These are phyloP conservation scores for Polymyxa betae DNA, from an alignment of 208 protist genomes.

Conservation along the genomic window DNA sequence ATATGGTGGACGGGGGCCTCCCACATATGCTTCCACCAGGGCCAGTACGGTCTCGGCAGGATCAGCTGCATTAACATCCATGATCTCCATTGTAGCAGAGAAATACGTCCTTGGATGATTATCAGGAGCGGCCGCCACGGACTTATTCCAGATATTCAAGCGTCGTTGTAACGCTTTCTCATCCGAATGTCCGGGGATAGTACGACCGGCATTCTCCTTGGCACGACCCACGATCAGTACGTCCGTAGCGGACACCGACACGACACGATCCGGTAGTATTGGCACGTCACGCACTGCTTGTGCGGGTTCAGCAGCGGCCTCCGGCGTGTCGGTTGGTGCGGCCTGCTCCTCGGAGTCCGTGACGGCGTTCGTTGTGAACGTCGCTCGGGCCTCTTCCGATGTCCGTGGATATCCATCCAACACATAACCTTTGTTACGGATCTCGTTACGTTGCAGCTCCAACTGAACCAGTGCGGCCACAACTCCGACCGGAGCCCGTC, in stretches of 20 bases:
- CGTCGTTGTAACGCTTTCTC: conserved; percentile 1
- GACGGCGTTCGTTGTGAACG: background rate
- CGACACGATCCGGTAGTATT: background rate
- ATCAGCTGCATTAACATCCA: background rate
- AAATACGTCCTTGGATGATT: conserved; percentile 16
- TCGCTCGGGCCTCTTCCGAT: conserved; percentile 6
- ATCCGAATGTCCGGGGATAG: conserved; percentile 20
- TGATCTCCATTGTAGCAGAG: background rate
- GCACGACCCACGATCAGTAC: background rate
- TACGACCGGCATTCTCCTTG: background rate
- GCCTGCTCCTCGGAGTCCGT: background rate
- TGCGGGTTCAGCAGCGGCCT: background rate
- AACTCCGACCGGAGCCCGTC: background rate
- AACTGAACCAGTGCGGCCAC: background rate
- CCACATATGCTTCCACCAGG: background rate
- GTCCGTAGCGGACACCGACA: background rate
- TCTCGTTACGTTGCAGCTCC: conserved; percentile 27
- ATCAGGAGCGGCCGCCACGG: background rate
- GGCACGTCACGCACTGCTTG: background rate
- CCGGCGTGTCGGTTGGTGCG: background rate
- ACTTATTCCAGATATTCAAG: background rate
- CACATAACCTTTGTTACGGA: conserved; percentile 31
- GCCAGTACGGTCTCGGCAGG: background rate
- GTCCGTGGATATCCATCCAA: conserved; percentile 38
- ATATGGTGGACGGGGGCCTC: background rate